Percentiles rank a stretch among this genome's conserved stretches.
Conservation (phyloP, 2,329 filamentous ascomycete species). For the Alternaria infectoria region DNA sequence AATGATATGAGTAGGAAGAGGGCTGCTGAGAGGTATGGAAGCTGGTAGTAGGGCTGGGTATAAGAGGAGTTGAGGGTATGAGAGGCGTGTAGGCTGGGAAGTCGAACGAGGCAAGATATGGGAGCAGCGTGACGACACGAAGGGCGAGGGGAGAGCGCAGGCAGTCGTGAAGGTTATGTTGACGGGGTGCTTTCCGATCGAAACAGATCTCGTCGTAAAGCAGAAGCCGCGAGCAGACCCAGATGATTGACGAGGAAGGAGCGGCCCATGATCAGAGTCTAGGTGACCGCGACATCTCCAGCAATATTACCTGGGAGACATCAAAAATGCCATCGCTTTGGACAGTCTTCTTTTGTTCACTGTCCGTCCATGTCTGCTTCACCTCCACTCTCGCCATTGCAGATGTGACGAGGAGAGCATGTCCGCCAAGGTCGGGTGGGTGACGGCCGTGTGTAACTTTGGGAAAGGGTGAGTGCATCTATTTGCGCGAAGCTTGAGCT, state of each 20-base stretch:
- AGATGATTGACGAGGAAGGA: neutral
- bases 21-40: conserved; percentile 1
- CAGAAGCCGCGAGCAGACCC: neutral
- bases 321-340: neutral
- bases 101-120: neutral
- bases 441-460: neutral
- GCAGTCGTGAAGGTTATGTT: neutral
- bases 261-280: neutral
- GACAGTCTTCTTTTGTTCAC: neutral
- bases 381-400: neutral
- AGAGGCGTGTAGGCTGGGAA: neutral
- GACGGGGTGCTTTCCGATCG: neutral
- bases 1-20: neutral
- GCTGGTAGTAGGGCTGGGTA: neutral
- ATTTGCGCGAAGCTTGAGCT: neutral
- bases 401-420: neutral
- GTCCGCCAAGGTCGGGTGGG: neutral
- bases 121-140: neutral
- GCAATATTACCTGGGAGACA: neutral
- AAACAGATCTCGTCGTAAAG: neutral
- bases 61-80: neutral
- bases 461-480: neutral
- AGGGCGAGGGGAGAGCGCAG: neutral
- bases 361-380: neutral
- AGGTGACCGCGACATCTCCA: neutral